Conservation (phyloP, 2,329 filamentous ascomycete species). For the Leptographium flavum region DNA sequence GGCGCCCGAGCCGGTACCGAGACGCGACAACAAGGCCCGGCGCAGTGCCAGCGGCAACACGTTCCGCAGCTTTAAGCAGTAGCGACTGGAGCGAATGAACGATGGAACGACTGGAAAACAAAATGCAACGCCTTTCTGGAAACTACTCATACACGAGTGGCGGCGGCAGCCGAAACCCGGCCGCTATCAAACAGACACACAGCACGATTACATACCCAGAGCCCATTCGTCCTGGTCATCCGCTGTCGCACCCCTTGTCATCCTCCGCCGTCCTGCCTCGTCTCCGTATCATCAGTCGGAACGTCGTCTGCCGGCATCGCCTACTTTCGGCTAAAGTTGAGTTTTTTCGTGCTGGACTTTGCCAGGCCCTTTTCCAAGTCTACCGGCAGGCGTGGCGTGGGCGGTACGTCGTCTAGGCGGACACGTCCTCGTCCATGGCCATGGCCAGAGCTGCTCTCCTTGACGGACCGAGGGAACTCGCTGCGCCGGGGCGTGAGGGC, state of each 20-base stretch:
- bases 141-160: constrained; percentile 2
- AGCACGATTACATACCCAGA: no score
- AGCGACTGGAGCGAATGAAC: no score
- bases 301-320: background rate
- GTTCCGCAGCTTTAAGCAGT: constrained; percentile 44
- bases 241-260: background rate
- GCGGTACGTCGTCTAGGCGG: constrained; percentile 41
- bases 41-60: constrained; percentile 65
- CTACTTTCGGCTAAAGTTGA: constrained; percentile 20
- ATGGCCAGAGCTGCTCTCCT: constrained; percentile 21
- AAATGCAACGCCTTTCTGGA: background rate
- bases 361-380: constrained; percentile 44
- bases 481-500: constrained; percentile 47
- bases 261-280: background rate
- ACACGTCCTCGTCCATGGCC: constrained; percentile 24
- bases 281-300: background rate
- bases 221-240: background rate
- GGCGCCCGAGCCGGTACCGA: constrained; percentile 16
- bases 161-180: background rate
- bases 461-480: constrained; percentile 46
- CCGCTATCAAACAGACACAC: background rate
- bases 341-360: background rate
- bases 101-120: background rate
- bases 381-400: constrained; percentile 39
- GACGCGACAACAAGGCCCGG: constrained; percentile 27